A percentile compares a stretch with the other conserved stretches of the same genome.
Conservation (phyloP, 2,329 filamentous ascomycete species). For the Monilinia laxa region DNA sequence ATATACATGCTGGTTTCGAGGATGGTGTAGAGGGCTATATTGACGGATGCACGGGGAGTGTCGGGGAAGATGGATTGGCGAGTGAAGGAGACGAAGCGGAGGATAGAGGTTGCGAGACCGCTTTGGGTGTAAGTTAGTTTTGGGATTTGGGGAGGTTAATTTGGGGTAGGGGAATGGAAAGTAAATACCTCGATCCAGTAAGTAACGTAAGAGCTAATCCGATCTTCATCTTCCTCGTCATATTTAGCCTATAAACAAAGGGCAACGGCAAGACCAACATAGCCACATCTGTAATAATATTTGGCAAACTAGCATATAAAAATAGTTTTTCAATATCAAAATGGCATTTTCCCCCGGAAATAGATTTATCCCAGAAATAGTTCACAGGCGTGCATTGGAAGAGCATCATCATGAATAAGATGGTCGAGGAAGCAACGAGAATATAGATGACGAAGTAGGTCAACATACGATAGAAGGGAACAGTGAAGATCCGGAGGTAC, state of each 20-base stretch:
- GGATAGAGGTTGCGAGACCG: conserved; percentile 22
- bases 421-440: conserved; percentile 15
- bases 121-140: conserved; percentile 16
- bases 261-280: conserved; percentile 41
- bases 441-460: conserved; percentile 23
- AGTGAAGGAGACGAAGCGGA: conserved; percentile 22
- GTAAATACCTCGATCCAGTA: conserved; percentile 20
- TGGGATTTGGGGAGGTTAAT: not conserved
- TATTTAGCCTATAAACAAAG: conserved; percentile 40
- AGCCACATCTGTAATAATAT: conserved; percentile 44
- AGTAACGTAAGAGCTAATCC: conserved; percentile 18
- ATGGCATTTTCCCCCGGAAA: conserved; percentile 24
- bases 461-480: conserved; percentile 23
- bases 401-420: conserved; percentile 24
- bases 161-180: not conserved
- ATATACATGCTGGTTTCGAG: conserved; percentile 25
- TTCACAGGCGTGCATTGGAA: conserved; percentile 27
- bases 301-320: conserved; percentile 47
- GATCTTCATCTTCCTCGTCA: conserved; percentile 26
- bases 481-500: conserved; percentile 28
- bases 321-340: conserved; percentile 38
- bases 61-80: conserved; percentile 17
- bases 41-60: conserved; percentile 18
- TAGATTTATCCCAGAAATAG: conserved; percentile 29
- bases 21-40: conserved; percentile 20